Evolutionary conservation across 2,329 filamentous ascomycete species (phyloP).

Genomic region (Emmonsia crescens): DNA sequence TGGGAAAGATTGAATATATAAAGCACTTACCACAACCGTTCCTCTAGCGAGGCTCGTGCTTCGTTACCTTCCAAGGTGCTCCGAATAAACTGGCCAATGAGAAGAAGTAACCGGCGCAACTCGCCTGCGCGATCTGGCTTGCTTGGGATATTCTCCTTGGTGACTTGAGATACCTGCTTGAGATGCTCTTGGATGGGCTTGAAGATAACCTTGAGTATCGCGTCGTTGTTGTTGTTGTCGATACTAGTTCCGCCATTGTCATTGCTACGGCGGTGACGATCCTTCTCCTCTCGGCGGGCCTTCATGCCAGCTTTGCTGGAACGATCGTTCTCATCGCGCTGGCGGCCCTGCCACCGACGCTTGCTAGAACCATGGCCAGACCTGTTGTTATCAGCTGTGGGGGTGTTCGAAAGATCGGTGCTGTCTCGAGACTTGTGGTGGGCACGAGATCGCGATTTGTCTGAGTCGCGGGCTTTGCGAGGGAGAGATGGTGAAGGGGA

Average conservation of each 20-base stretch:
- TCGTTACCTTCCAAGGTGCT: slow-evolving; percentile 29
- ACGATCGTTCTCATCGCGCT: slow-evolving; percentile 13
- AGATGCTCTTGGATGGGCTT: slow-evolving; percentile 36
- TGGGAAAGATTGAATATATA: not conserved
- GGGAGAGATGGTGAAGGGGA: slow-evolving; percentile 35
- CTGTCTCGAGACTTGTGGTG: slow-evolving; percentile 33
- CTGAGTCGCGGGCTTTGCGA: slow-evolving; percentile 34
- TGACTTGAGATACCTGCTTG: slow-evolving; percentile 34
- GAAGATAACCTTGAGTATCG: slow-evolving; percentile 35
- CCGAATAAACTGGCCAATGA: slow-evolving; percentile 38
- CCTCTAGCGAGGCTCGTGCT: slow-evolving; percentile 31
- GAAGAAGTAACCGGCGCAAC: slow-evolving; percentile 33
- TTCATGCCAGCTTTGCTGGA: slow-evolving; percentile 4
- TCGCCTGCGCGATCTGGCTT: slow-evolving; percentile 34
- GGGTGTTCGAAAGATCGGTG: slow-evolving; percentile 34
- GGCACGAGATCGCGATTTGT: slow-evolving; percentile 32
- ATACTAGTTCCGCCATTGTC: slow-evolving; percentile 13
- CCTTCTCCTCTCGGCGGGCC: slow-evolving; percentile 13
- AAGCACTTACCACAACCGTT: slow-evolving; percentile 34
- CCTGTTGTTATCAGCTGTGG: slow-evolving; percentile 29
- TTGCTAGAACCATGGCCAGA: slow-evolving; percentile 7
- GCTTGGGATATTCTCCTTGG: slow-evolving; percentile 35
- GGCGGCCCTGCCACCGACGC: slow-evolving; percentile 1
- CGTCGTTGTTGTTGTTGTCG: slow-evolving; percentile 26
- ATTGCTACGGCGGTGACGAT: slow-evolving; percentile 17